Evolutionary conservation across 192 early-diverging fungal genomes (phyloP).

Genomic region (Podila epigama): DNA sequence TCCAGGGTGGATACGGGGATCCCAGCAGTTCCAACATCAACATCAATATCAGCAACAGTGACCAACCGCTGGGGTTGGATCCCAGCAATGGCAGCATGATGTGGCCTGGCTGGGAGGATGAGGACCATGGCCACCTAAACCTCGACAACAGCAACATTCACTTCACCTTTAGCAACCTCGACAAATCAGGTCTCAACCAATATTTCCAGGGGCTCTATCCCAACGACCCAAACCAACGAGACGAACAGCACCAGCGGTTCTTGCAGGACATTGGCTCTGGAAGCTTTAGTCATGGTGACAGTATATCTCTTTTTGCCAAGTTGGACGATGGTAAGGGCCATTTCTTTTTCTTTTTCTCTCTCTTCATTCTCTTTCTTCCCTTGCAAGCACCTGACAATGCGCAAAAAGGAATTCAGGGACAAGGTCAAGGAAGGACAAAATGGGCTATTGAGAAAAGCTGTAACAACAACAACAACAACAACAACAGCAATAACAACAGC

Average conservation of each 20-base stretch:
- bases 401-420: no score
- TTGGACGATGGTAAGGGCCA: constrained; percentile 23
- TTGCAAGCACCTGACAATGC: no score
- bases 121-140: constrained; percentile 1
- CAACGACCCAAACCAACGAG: constrained; percentile 32
- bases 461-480: no score
- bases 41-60: no score
- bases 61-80: no score
- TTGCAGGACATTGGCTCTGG: constrained; percentile 32
- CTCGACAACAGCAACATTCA: no score
- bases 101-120: constrained; percentile 24
- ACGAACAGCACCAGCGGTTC: constrained; percentile 35
- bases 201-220: not conserved
- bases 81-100: not conserved
- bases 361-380: not conserved
- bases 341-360: not conserved
- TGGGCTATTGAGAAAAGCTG: no score
- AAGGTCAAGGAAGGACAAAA: no score
- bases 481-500: no score
- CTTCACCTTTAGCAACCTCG: no score
- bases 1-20: constrained; percentile 1
- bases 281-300: constrained; percentile 36
- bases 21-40: not conserved
- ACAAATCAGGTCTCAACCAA: no score
- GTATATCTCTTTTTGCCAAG: constrained; percentile 39